Evolutionary conservation across 345 rosid species (phyloP), one percentile per base, ranked within the genome.

Genomic region (Rhodamnia argentea): DNA sequence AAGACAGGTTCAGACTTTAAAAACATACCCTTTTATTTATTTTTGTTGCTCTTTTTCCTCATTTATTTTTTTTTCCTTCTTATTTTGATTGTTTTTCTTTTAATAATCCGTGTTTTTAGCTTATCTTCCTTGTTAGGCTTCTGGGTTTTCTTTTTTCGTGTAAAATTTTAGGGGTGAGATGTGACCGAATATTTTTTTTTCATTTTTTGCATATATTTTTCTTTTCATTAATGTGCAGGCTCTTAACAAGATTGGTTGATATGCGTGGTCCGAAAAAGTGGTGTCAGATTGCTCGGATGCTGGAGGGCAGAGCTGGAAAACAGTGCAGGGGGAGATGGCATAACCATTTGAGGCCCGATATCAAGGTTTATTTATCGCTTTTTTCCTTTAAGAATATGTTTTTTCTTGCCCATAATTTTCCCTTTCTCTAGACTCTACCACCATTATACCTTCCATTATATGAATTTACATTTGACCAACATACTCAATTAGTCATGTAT

Each of bases 271-370:
- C 89, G 7, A 91, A 94, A 64, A 93, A 88, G 86, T 95, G 99
- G 99, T 89, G 96, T 29, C 91, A 88, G 27, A 92, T 96, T 3
- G 95, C 98, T 1, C 91, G 88, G 78, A 87, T 90, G 88, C 87
- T 96, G 55, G 81, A 85, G 3, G 96, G 98, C 32, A 93, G 98
- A 88, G 89, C 90, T 0, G 99, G 98, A 16, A 96, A 96, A 88
- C 98, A 96, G 82, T 96, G 99, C 83, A 89, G 99, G 84, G 99
- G 95, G 84, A 92, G 99, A 88, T 96, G 99, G 99, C 93, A 92
- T 87, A 94, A 96, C 87, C 98, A 96, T 93, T 83, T 96, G 87
- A 92, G 93, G 90, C 95, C 96, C 8, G 92, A 96, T 81, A 94
- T 94, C 86, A 96, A 89, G 98, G 99, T 96, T n/a, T 53, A 52